Conservation (phyloP, 2,329 filamentous ascomycete species). For the Didymellaceae sp. region DNA sequence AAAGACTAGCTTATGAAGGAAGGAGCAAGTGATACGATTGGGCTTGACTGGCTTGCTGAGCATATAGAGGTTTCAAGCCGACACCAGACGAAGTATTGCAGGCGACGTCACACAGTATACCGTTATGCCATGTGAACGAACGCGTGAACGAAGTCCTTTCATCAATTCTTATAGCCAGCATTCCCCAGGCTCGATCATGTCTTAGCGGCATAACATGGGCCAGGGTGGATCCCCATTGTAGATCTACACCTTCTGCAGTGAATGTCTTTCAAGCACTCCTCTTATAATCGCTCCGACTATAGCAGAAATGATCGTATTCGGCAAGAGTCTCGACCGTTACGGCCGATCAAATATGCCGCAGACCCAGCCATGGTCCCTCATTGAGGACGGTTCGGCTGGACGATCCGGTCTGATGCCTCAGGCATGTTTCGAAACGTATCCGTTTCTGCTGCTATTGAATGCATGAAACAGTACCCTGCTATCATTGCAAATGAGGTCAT, state of each 20-base stretch:
- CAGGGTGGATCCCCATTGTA: background rate
- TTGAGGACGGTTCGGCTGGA: background rate
- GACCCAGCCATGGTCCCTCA: background rate
- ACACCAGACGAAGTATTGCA: too few relatives aligned
- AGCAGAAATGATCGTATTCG: background rate
- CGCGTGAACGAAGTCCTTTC: background rate
- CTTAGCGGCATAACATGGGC: background rate
- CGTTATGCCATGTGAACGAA: background rate
- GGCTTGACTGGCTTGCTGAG: background rate
- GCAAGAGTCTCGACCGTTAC: background rate
- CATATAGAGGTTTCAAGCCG: background rate
- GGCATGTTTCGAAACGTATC: slow-evolving; percentile 16
- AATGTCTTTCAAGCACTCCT: too few relatives aligned
- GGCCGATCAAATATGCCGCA: background rate
- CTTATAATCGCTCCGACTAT: background rate
- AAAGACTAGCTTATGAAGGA: too few relatives aligned
- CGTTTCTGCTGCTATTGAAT: background rate
- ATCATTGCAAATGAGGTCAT: background rate
- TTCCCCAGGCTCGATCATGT: slow-evolving; percentile 1
- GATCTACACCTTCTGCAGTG: too few relatives aligned
- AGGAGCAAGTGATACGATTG: background rate
- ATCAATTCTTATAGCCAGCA: background rate
- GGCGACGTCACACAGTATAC: slow-evolving; percentile 7
- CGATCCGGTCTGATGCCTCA: background rate
- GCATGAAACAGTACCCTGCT: slow-evolving; percentile 6